Base-by-base conservation (phyloP, 371 early-diverging fungal genomes). In the Mucor circinelloides region DNA sequence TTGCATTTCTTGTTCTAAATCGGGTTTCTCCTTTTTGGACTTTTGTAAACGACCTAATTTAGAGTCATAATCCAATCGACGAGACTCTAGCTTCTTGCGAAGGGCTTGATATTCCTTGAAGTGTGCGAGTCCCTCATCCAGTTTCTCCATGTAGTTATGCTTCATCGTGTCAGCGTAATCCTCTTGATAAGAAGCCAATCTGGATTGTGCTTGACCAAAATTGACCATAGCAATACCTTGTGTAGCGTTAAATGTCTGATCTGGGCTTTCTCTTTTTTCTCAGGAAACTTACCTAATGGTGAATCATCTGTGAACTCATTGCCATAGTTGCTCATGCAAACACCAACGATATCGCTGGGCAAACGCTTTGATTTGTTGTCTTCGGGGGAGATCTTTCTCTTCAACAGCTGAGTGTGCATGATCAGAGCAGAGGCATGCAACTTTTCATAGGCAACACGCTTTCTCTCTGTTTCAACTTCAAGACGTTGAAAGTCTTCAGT, bases 21-120 rank as follows among this genome's bases (percentile, higher is more conserved):
- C 90, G 7, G 94, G 91, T 46, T 90, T 93, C 68, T 97, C 96
- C 79, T 95, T 96, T 75, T 95, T 95, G 27, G 89, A 85, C 70
- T 93, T 94, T 68, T 94, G 91, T 21, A 94, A 86, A 68, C 93
- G 91, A 78, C 86, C 88, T 27, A 91, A 76, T 77, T 97, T 97
- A 46, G 95, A 89, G 75, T 98, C 98, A 73, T 93, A 96, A 67
- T 98, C 97, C 60, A 93, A 77, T 61, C 97, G 87, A 36, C 97
- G 86, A 62, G 91, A 89, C 60, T 95, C 94, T 7, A 97, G 82
- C 74, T 97, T 97, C 68, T 87, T 90, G 65, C 94, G 87, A 66
- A 94, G 65, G 9, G 79, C 60, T 58, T 85, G 65, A 36, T 91
- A 91, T 31, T 90, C 89, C 62, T 91, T 90, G 72, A 58, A 36